These are phyloP conservation scores for Hypoxylon sp. DNA, from an alignment of 2,329 filamentous ascomycete genomes.

Conservation along the genomic window DNA sequence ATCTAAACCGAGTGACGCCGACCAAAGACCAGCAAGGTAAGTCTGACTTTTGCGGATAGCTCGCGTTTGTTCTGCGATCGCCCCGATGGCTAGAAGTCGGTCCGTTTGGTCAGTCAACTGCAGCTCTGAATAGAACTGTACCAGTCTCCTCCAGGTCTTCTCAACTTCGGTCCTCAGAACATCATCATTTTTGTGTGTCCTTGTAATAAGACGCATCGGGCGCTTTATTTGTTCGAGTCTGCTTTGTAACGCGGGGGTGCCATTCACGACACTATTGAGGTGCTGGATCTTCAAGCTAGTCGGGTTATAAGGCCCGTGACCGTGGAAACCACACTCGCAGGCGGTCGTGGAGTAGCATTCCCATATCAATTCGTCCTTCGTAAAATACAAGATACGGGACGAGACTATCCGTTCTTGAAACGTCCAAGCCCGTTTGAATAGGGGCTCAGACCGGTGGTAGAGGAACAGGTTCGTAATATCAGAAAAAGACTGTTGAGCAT, in stretches of 20 bases:
- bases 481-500: slow-evolving; percentile 15
- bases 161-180: not conserved
- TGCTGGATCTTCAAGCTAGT: slow-evolving; percentile 15
- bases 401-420: slow-evolving; percentile 42
- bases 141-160: slow-evolving; percentile 24
- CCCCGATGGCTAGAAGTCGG: slow-evolving; percentile 30
- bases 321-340: slow-evolving; percentile 37
- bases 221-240: not conserved
- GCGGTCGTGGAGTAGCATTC: slow-evolving; percentile 23
- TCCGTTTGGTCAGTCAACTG: slow-evolving; percentile 27
- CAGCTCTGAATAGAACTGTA: slow-evolving; percentile 28
- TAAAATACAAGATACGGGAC: slow-evolving; percentile 34
- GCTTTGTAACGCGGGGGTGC: not conserved
- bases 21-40: slow-evolving; percentile 36
- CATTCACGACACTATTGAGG: not conserved
- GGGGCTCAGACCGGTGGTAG: slow-evolving; percentile 5
- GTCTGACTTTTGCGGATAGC: slow-evolving; percentile 5
- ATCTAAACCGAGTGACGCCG: slow-evolving; percentile 23
- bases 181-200: not conserved
- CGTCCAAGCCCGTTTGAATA: slow-evolving; percentile 22
- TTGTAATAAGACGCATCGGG: not conserved
- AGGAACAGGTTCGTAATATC: slow-evolving; percentile 3
- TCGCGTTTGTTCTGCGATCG: slow-evolving; percentile 21
- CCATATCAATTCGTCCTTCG: slow-evolving; percentile 30
- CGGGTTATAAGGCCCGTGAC: slow-evolving; percentile 14